phyloP scores from a whole-genome alignment of 2,329 filamentous ascomycete species.

The Nemania diffusa region DNA sequence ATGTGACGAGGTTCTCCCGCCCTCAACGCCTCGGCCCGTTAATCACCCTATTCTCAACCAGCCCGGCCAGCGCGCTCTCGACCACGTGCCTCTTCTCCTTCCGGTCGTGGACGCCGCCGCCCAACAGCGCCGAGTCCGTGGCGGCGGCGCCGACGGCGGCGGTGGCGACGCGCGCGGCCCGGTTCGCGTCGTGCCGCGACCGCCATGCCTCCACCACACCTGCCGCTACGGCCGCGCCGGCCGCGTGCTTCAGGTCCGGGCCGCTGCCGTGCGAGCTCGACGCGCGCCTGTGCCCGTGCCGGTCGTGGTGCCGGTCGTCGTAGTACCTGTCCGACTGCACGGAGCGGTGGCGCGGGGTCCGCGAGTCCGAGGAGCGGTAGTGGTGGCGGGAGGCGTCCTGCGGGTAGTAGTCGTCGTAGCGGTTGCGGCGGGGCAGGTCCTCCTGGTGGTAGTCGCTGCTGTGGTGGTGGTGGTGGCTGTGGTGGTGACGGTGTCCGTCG shows the following conservation, averaged over 20 bases:
- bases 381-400: slow-evolving; percentile 7
- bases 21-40: slow-evolving; percentile 37
- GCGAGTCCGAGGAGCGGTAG: neutral
- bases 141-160: slow-evolving; percentile 44
- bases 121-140: slow-evolving; percentile 42
- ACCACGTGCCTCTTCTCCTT: slow-evolving; percentile 40
- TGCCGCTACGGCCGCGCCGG: slow-evolving; percentile 42
- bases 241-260: slow-evolving; percentile 39
- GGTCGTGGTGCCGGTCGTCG: slow-evolving; percentile 9
- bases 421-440: slow-evolving; percentile 12
- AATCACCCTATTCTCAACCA: slow-evolving; percentile 44
- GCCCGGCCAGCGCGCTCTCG: slow-evolving; percentile 43
- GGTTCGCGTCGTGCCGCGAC: slow-evolving; percentile 37
- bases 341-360: slow-evolving; percentile 22
- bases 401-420: slow-evolving; percentile 19
- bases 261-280: slow-evolving; percentile 16
- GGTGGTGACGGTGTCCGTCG: neutral
- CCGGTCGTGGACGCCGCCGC: neutral
- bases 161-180: slow-evolving; percentile 41
- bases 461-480: slow-evolving; percentile 20
- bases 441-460: slow-evolving; percentile 22
- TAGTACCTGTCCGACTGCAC: slow-evolving; percentile 20
- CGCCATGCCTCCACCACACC: slow-evolving; percentile 42
- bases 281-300: slow-evolving; percentile 6
- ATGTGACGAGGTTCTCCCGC: neutral